Evolutionary conservation across 2,329 filamentous ascomycete genomes (phyloP), one percentile per base, ranked within the genome.

Genomic region (Pyrenophora teres): DNA sequence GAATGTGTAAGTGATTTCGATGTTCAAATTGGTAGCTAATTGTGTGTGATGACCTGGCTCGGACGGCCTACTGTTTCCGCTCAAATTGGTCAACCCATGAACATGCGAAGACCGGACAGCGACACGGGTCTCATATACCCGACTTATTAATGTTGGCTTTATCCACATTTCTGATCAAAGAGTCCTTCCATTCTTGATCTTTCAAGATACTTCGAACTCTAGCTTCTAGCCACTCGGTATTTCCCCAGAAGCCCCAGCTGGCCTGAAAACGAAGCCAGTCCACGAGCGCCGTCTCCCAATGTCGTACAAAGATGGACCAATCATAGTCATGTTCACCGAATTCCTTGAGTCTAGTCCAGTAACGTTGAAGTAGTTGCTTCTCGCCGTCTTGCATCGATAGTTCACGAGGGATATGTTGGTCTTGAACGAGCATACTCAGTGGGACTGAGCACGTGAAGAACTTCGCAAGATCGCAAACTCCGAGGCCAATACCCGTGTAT

Each of bases 201-300:
- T 57, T 55, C 46, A 73, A 35, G 1, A 72, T 68, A 27, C 39
- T 57, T 4, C 69, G 50, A 1, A 66, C 70, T 13, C 70, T 58
- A 37, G 69, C 67, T 31, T 71, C 70, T 16, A 73, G 49, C 70
- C 70, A 73, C 36, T 67, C 63, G 0, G 68, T 72, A 16, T 73
- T 71, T 0, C 70, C 70, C 70, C 70, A 73, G 32, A 73, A 72
- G 1, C 70, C 70, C 70, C 70, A 73, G 18, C 71, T 71, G 2
- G 72, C 73, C 43, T 76, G 74, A 35, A 76, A 76, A 3, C 74
- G 56, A 27, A 85, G 78, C 86, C 86, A 89, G 62, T 89, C 86
- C 0, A 88, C 84, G 3, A 88, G 67, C 0, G 86, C 86, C 3
- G 80, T 81, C 67, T 89, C 84, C 85, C 86, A 88, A 59, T 89